Base-by-base conservation (phyloP, 441 rosid genomes). In the Pelargonium fulgidum region DNA sequence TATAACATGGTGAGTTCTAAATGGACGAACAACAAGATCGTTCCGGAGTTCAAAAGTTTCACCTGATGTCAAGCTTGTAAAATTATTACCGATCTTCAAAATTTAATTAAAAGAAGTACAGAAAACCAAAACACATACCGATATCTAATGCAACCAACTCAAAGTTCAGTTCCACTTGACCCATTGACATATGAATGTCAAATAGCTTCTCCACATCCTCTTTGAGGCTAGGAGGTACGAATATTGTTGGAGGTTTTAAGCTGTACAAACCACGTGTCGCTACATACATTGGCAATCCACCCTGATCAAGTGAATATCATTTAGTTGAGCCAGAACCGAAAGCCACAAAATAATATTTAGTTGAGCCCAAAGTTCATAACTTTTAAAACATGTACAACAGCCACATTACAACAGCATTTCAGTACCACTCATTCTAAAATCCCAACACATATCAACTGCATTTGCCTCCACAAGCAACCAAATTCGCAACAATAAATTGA, bases 271-370 rank as follows among this genome's bases (percentile, higher is more conserved):
- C 91, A 64, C 97, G 95, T 71, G 89, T 87, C 7, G 97, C 98
- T 8, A 89, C 89, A 73, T 89, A 93, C 95, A 91, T 91, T 0
- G 98, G 97, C 66, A 91, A 58, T 24, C 98, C 96, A 3, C 98
- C 96, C 97, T 91, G 80, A 68, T 20, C 16, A 67, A 42, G 41
- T 19, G 73, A 69, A 66, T 19, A 72, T 5, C 16, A 73, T 3
- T 62, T 44, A 66, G 42, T 39, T 39, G 42, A 39, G 10, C 42
- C 12, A 41, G 45, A 59, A 10, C 64, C 36, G 4, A 59, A 22
- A 13, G 11, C 64, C 36, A 22, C 64, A 59, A 11, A 22, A 20
- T 26, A 59, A 20, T 36, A 8, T 59, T 54, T 3, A 59, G 64
- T 20, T 22, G 10, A 59, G 10, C 64, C 24, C 36, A 19, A 59